Evolutionary conservation across 495 filamentous ascomycete species (phyloP), one percentile per base, ranked within the genome.

Genomic region (Penicillium desertorum): DNA sequence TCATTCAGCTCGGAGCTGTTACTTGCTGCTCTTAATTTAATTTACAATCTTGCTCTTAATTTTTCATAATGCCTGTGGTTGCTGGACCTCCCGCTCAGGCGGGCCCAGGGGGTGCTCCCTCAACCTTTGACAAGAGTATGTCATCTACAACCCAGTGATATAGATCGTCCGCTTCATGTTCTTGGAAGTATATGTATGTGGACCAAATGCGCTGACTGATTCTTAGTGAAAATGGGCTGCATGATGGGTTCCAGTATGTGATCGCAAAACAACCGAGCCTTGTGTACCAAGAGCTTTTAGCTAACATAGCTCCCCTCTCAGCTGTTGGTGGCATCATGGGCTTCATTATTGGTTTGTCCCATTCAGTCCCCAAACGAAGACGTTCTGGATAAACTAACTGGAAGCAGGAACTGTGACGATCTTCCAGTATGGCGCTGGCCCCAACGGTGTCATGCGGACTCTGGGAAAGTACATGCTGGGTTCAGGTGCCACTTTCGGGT

Each of bases 401-500:
- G 27, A 4, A 23, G 5, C 63, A 96, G 92, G 92, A 64, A 87
- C 88, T 32, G 91, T 95, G 63, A 96, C 91, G 55, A 96, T 98
- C 67, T 88, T 98, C 68, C 83, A 94, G 76, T 94, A 91, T 63
- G 94, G 94, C 32, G 89, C 92, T 20, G 94, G 94, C 12, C 87
- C 91, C 5, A 96, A 97, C 64, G 94, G 94, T 45, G 87, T 96
- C 61, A 88, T 96, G 81, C 82, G 94, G 60, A 96, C 90, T 56
- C 76, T 98, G 34, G 93, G 93, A 51, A 93, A 97, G 75, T 97
- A 96, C 71, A 98, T 98, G 94, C 69, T 92, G 30, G 93, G 90
- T n/a, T 97, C 94, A 25, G 91, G 92, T 44, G 91, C 91, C 22
- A 96, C 92, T 36, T 98, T 98, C 70, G 94, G 94, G 94, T 98